Evolutionary conservation across 2,329 filamentous ascomycete species (phyloP).

Genomic region (Aspergillus sojae): DNA sequence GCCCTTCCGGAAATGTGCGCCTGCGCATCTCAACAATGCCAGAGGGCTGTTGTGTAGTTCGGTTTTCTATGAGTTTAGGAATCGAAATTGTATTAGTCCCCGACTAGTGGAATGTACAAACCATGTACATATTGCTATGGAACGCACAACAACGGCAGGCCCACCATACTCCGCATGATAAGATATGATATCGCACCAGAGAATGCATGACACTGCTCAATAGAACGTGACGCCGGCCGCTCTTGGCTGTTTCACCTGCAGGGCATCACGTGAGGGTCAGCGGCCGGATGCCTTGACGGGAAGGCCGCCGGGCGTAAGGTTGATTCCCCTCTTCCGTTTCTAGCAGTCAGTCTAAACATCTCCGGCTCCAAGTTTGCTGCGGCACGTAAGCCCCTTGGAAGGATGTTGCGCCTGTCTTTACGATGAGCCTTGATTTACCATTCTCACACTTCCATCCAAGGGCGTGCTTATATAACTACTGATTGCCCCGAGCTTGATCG

Average conservation of each 20-base stretch:
- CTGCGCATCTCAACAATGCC: neutral
- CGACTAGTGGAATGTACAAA: neutral
- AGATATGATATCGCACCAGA: neutral
- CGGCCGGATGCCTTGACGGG: neutral
- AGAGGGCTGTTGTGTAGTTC: neutral
- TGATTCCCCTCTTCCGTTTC: neutral
- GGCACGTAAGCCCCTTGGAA: conserved; percentile 6
- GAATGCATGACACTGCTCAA: neutral
- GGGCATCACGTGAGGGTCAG: conserved; percentile 3
- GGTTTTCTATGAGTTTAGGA: neutral
- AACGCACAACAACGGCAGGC: neutral
- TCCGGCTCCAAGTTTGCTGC: neutral
- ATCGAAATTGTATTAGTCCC: neutral
- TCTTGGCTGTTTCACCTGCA: conserved; percentile 2
- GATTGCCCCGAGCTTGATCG: conserved; percentile 17
- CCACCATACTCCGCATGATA: neutral
- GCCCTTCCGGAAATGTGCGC: neutral
- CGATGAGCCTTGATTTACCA: conserved; percentile 29
- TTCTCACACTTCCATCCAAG: conserved; percentile 19
- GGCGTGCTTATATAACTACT: conserved; percentile 26
- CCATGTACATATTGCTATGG: neutral
- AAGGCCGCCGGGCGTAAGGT: neutral
- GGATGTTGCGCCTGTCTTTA: conserved; percentile 28
- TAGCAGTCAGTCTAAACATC: neutral
- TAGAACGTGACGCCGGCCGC: neutral